These are phyloP conservation scores for Laburnicola sp. DNA, from an alignment of 2,329 filamentous ascomycete species.

Conservation along the genomic window DNA sequence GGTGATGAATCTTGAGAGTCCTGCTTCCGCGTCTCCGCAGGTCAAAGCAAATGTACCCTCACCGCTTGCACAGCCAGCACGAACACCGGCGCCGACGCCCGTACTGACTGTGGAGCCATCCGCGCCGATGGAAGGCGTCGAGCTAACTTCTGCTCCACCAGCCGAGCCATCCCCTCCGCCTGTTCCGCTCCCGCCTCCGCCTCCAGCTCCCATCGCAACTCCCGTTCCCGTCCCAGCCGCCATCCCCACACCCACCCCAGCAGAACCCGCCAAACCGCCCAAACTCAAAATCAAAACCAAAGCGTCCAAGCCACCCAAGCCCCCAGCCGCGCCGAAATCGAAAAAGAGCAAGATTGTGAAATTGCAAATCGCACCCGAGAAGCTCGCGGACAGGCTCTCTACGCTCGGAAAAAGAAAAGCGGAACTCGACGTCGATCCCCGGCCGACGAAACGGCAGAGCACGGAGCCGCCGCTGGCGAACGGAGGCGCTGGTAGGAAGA, in stretches of 20 bases:
- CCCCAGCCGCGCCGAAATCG: neutral
- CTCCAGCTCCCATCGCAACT: slow-evolving; percentile 16
- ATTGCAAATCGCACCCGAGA: slow-evolving; percentile 21
- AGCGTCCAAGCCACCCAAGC: slow-evolving; percentile 14
- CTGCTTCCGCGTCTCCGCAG: slow-evolving; percentile 10
- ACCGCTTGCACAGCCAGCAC: slow-evolving; percentile 5
- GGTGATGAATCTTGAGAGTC: slow-evolving; percentile 1
- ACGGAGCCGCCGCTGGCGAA: slow-evolving; percentile 20
- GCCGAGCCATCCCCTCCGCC: slow-evolving; percentile 15
- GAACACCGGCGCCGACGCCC: neutral
- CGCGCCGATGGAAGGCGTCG: slow-evolving; percentile 20
- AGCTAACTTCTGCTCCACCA: slow-evolving; percentile 10
- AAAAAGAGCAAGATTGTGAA: slow-evolving; percentile 36
- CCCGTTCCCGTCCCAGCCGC: slow-evolving; percentile 23
- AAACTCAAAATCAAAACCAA: slow-evolving; percentile 28
- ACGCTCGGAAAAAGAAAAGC: slow-evolving; percentile 25
- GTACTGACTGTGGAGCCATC: slow-evolving; percentile 10
- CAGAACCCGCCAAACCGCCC: slow-evolving; percentile 21
- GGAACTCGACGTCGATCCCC: slow-evolving; percentile 20
- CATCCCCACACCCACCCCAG: slow-evolving; percentile 16
- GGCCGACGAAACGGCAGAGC: slow-evolving; percentile 35
- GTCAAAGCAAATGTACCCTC: neutral
- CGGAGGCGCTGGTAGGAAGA: slow-evolving; percentile 10
- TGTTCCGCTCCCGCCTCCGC: slow-evolving; percentile 10
- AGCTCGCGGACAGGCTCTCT: slow-evolving; percentile 15